Evolutionary conservation across 257 asterid genomes (phyloP), one percentile per base, ranked within the genome.

Genomic region (Agastache rugosa): DNA sequence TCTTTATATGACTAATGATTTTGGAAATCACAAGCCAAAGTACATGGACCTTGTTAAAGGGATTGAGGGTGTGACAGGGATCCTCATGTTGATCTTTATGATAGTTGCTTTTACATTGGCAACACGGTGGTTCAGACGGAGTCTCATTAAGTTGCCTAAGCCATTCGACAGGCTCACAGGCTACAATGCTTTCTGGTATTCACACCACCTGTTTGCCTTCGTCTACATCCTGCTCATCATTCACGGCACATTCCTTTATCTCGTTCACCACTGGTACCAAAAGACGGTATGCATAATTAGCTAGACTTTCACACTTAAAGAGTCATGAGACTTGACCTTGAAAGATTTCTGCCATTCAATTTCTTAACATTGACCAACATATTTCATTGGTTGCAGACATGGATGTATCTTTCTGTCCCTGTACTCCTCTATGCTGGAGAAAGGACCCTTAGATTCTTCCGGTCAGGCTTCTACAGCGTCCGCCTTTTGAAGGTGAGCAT

Each of bases 351-450:
- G 72, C 14, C n/a, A 34, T 62, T 55, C 72, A 62, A 5, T 60
- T 16, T 69, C 34, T 6, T 69, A 6, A 51, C 35, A 29, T 27
- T 39, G 44, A 51, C 25, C 59, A 19, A 53, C 4, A 53, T 53
- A 53, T 19, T 15, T 23, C 10, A 39, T 76, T 72, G 68, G 75
- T 75, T 69, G 58, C 87, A 93, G 98, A 93, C 98, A 51, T 93
- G 98, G 98, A 93, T 93, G 96, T 93, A 84, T 80, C 86, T 93
- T 71, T 93, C 96, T 50, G 89, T 93, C 77, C 98, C 98, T 77
- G 90, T 91, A 35, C 88, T 93, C 68, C 87, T 93, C 23, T 93
- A 93, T 41, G 90, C 97, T 14, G 96, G 97, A 81, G 98, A 93
- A 78, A 87, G 98, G 79, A 85, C 82, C 34, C 94, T 93, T 8